Conservation (phyloP, 805 yeast genomes). For the Metschnikowia lunata region DNA sequence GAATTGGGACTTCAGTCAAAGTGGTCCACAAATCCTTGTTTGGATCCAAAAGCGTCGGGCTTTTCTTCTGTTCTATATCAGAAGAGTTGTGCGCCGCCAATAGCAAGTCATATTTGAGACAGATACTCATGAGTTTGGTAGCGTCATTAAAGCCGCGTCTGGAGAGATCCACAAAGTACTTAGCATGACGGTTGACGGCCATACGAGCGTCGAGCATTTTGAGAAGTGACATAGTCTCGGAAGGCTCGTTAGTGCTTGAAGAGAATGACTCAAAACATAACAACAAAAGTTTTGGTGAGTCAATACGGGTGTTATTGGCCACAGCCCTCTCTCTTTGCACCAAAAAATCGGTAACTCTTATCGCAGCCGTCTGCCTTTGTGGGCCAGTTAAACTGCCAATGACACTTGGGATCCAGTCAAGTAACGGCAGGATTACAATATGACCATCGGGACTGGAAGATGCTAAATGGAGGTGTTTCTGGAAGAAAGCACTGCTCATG, state of each 20-base stretch:
- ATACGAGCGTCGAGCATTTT: conserved; percentile 46
- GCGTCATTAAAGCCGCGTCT: conserved; percentile 4
- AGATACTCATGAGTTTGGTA: conserved; percentile 8
- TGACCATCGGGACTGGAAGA: conserved; percentile 6
- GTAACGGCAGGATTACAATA: conserved; percentile 34
- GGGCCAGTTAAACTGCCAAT: conserved; percentile 42
- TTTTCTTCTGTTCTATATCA: conserved; percentile 9
- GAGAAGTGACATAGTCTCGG: conserved; percentile 33
- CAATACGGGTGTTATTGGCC: neutral
- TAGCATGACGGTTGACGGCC: conserved; percentile 43
- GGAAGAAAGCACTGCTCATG: conserved; percentile 49
- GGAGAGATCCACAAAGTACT: conserved; percentile 23
- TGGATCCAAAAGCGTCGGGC: conserved; percentile 11
- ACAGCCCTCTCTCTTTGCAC: conserved; percentile 22
- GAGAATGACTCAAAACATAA: conserved; percentile 17
- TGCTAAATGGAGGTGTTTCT: conserved; percentile 27
- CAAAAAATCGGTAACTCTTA: conserved; percentile 47
- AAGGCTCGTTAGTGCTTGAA: conserved; percentile 11
- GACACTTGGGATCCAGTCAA: conserved; percentile 53
- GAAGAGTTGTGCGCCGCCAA: conserved; percentile 12
- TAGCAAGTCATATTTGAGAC: conserved; percentile 18
- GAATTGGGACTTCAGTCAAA: conserved; percentile 7
- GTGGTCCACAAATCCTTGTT: conserved; percentile 11
- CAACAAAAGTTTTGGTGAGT: conserved; percentile 12
- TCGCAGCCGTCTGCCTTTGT: conserved; percentile 49